These are phyloP conservation scores for Penicillium mononematosum DNA, from an alignment of 495 filamentous ascomycete genomes.

Conservation along the genomic window DNA sequence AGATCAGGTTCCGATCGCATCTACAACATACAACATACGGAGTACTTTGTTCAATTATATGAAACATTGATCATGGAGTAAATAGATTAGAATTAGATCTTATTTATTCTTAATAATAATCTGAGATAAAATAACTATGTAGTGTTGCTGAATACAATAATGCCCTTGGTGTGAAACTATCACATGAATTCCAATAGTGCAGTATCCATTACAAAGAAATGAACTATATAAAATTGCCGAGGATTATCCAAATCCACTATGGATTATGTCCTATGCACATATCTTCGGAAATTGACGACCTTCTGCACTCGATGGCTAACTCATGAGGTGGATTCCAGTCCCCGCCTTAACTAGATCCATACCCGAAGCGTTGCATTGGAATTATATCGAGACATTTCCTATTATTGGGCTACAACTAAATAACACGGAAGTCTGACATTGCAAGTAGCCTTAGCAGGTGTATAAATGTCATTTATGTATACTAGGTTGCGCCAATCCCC, in stretches of 20 bases:
- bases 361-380: not conserved
- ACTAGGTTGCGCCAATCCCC: not conserved
- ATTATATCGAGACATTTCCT: not conserved
- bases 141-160: not conserved
- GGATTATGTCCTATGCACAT: not conserved
- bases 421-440: not conserved
- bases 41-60: no score
- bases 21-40: not conserved
- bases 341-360: not conserved
- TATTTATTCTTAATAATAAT: not conserved
- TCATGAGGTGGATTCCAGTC: not conserved
- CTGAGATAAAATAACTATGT: not conserved
- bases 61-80: not conserved
- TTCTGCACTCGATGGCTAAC: not conserved
- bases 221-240: not conserved
- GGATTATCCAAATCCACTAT: not conserved
- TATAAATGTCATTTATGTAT: not conserved
- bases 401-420: not conserved
- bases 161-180: slow-evolving; percentile 1
- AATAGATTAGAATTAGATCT: no score
- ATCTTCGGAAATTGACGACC: not conserved
- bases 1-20: slow-evolving; percentile 18
- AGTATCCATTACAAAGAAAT: not conserved
- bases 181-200: slow-evolving; percentile 6
- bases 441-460: not conserved